Evolutionary conservation across 1,284 basidiomycete species (phyloP).

Genomic region (Caloboletus inedulis): DNA sequence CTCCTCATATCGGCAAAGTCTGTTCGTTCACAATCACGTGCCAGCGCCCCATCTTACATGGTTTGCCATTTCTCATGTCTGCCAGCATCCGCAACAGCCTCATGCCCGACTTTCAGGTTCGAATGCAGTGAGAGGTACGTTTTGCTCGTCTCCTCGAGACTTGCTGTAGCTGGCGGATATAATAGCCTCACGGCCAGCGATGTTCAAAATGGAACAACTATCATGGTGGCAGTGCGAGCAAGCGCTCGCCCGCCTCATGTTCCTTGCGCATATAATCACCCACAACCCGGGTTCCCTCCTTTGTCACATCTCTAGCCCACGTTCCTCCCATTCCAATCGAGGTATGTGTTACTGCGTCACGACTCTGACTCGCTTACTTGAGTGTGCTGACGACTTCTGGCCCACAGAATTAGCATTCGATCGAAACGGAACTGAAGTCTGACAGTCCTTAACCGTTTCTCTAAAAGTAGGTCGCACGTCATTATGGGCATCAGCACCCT

Average conservation of each 20-base stretch:
- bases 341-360: background rate
- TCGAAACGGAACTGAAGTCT: background rate
- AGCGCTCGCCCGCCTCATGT: constrained; percentile 8
- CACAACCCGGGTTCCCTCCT: background rate
- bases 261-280: background rate
- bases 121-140: background rate
- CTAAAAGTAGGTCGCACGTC: constrained; percentile 7
- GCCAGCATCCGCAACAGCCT: too few relatives aligned
- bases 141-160: background rate
- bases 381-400: background rate
- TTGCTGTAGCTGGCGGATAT: background rate
- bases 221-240: constrained; percentile 6
- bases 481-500: background rate
- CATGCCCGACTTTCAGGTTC: background rate
- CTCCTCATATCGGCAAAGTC: too few relatives aligned
- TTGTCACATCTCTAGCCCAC: background rate
- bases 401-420: background rate
- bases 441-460: background rate
- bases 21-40: too few relatives aligned
- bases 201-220: constrained; percentile 1
- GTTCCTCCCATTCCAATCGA: background rate
- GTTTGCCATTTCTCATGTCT: too few relatives aligned
- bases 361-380: background rate
- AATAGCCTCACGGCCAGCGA: background rate
- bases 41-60: too few relatives aligned